Conservation (phyloP, 305 asterid genomes). For the Fraxinus nigra region DNA sequence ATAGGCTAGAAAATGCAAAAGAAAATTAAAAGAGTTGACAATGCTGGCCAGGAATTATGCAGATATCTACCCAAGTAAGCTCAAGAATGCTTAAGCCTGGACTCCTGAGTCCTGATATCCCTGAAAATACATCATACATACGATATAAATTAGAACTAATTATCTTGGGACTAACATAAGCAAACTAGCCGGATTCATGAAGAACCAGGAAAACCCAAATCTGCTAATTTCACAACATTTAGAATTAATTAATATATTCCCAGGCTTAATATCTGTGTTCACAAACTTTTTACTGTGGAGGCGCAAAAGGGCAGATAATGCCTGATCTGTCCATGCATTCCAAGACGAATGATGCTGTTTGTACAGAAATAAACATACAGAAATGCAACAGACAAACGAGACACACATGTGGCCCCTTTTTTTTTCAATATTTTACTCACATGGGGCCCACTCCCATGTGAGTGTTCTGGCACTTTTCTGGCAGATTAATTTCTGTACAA, state of each 20-base stretch:
- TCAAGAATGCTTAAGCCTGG: not conserved
- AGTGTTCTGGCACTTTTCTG: no score
- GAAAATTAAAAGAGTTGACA: no score
- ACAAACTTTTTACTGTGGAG: not conserved
- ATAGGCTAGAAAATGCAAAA: not conserved
- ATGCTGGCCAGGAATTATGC: not conserved
- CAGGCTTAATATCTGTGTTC: not conserved
- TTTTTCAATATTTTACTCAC: no score
- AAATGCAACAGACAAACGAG: no score
- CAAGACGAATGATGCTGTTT: no score
- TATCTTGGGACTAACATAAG: not conserved
- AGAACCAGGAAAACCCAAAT: not conserved
- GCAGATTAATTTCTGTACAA: no score
- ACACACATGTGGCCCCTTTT: no score
- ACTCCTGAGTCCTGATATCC: not conserved
- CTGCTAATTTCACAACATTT: not conserved
- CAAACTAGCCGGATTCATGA: not conserved
- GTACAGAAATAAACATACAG: no score
- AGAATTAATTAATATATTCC: not conserved
- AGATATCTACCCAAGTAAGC: not conserved
- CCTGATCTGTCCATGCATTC: no score
- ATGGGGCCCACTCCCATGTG: no score
- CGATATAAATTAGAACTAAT: not conserved
- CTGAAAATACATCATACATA: not conserved
- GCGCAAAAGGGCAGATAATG: not conserved